These are phyloP conservation scores for Chlamydomonas sphaeroides DNA, from an alignment of 139 green algal species.

Conservation along the genomic window DNA sequence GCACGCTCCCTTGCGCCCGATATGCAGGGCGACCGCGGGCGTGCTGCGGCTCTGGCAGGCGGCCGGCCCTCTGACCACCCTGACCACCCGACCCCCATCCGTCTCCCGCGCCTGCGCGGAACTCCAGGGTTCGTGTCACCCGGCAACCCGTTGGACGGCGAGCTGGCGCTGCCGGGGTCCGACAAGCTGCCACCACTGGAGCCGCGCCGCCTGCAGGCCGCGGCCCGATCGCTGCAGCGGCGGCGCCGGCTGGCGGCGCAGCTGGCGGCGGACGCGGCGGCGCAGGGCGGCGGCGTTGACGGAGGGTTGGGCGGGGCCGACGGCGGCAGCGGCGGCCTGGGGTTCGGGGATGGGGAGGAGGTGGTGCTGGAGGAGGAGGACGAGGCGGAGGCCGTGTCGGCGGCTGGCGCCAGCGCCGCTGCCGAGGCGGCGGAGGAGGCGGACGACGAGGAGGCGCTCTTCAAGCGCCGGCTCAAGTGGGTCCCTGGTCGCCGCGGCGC, in stretches of 20 bases:
- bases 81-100: too few species aligned
- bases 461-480: too few species aligned
- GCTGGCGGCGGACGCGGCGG: too few species aligned
- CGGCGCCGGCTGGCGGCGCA: neutral
- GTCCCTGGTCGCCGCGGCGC: too few species aligned
- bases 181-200: slow-evolving; percentile 37
- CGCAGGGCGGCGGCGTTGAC: neutral
- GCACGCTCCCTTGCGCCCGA: too few species aligned
- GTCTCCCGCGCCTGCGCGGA: too few species aligned
- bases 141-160: slow-evolving; percentile 15
- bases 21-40: too few species aligned
- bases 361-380: neutral
- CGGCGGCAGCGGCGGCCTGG: neutral
- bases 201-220: neutral
- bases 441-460: neutral
- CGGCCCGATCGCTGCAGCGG: neutral
- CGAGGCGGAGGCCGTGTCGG: neutral
- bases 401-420: too few species aligned
- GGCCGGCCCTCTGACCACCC: too few species aligned
- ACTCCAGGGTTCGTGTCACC: slow-evolving; percentile 6
- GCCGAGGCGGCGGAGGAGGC: neutral
- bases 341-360: neutral
- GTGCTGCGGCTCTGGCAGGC: too few species aligned
- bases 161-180: neutral
- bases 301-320: neutral